Evolutionary conservation across 306 rosid species (phyloP).

Genomic region (Abrus pulchellus): DNA sequence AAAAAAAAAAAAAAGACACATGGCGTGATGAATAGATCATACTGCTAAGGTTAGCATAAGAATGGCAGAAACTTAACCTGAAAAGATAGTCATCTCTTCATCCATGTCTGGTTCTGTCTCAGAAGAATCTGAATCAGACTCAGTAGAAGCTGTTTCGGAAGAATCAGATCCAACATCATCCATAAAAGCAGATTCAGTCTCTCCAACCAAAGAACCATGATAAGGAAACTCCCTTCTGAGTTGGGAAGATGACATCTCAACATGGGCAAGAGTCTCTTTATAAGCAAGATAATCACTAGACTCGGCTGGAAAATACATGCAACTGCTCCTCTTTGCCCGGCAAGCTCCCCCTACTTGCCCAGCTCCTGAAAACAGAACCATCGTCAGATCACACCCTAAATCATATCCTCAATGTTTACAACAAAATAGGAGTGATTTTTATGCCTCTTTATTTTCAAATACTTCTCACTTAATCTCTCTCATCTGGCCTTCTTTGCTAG

Average conservation of each 20-base stretch:
- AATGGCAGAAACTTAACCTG: constrained; percentile 62
- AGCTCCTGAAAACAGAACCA: constrained; percentile 66
- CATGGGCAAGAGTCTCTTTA: constrained; percentile 60
- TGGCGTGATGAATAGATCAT: neutral
- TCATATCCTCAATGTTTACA: constrained; percentile 50
- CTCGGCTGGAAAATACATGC: constrained; percentile 65
- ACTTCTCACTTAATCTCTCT: constrained; percentile 56
- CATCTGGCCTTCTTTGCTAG: constrained; percentile 46
- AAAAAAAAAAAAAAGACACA: too few relatives aligned
- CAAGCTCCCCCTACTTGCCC: constrained; percentile 60
- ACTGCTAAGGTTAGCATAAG: constrained; percentile 15
- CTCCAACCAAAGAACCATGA: constrained; percentile 66
- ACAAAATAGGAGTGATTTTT: constrained; percentile 33
- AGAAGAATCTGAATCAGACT: constrained; percentile 74
- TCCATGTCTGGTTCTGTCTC: constrained; percentile 78
- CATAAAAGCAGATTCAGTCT: constrained; percentile 65
- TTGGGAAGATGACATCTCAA: constrained; percentile 63
- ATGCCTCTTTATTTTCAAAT: constrained; percentile 44
- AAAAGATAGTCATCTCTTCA: constrained; percentile 66
- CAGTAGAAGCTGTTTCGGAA: constrained; percentile 69
- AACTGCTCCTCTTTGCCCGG: constrained; percentile 74
- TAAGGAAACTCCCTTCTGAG: constrained; percentile 54
- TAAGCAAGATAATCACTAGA: constrained; percentile 75
- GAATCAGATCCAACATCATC: constrained; percentile 69
- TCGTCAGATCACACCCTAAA: constrained; percentile 53